phyloP scores from a whole-genome alignment of 805 yeast species.

The Saccharomycopsis synnaedendra region DNA sequence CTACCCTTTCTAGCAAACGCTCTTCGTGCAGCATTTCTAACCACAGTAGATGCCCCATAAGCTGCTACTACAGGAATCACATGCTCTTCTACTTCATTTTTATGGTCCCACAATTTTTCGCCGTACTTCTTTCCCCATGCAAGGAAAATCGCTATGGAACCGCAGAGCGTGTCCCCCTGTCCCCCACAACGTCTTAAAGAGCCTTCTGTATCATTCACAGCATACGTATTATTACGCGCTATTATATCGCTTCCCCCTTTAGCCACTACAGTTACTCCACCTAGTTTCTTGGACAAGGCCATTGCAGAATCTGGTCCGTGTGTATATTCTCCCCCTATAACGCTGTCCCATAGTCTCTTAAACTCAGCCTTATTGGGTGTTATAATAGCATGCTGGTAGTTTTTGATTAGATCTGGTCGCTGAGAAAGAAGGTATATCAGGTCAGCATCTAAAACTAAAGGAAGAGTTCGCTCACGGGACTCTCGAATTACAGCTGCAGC shows the following conservation, averaged over 20 bases:
- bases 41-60: conserved; percentile 59
- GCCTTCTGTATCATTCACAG: conserved; percentile 43
- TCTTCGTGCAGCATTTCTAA: conserved; percentile 48
- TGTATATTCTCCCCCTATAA: conserved; percentile 17
- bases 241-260: conserved; percentile 67
- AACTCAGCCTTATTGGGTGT: conserved; percentile 92
- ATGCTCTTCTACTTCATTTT: conserved; percentile 19
- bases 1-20: conserved; percentile 63
- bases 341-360: conserved; percentile 40
- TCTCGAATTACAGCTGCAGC: conserved; percentile 47
- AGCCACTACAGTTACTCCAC: conserved; percentile 51
- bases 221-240: conserved; percentile 32
- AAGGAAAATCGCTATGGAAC: conserved; percentile 69
- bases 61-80: conserved; percentile 41
- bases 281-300: conserved; percentile 37
- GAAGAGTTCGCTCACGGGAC: conserved; percentile 44
- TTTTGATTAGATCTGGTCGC: conserved; percentile 41
- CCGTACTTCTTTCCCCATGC: conserved; percentile 69
- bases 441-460: conserved; percentile 86
- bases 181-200: conserved; percentile 84
- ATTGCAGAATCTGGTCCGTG: conserved; percentile 20
- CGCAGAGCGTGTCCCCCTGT: conserved; percentile 90
- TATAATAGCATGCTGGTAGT: conserved; percentile 49
- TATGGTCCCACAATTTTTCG: conserved; percentile 44
- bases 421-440: conserved; percentile 58